Evolutionary conservation across 2,329 filamentous ascomycete species (phyloP), one percentile per base, ranked within the genome.

Genomic region (Aureobasidium uvarum): DNA sequence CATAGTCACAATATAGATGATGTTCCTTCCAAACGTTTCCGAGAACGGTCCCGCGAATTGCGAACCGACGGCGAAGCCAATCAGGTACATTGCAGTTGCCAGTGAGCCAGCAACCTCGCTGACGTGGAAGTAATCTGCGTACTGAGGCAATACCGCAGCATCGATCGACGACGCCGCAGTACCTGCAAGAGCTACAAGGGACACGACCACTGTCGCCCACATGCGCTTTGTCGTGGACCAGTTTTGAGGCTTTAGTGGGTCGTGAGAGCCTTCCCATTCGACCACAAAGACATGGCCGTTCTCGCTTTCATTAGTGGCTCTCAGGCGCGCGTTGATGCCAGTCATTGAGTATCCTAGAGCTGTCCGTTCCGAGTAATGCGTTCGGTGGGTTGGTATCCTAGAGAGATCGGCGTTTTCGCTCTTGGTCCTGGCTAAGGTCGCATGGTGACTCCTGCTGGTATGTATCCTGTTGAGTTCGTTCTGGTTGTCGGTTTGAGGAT

Each of bases 51-150:
- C 76, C 10, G 75, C 73, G 38, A 78, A 72, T 1, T 78, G 69
- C 3, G 77, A 74, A 5, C 77, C 78, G 18, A 73, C 66, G 3
- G 74, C 77, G 41, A 78, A 72, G 1, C 81, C 81, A 36, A 83
- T 75, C 7, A 83, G 39, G 10, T 55, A 64, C 59, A 62, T 52
- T 3, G 59, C 59, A 13, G 64, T 66, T 4, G 56, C 64, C 13
- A 66, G 13, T 10, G 64, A 62, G 13, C 58, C 64, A 2, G 64
- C 56, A 2, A 62, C 58, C 14, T 66, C 56, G 25, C 64, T 66
- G 13, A 66, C 23, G 20, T 45, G 43, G 23, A 59, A 66, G 31
- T 66, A 66, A 7, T 48, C 64, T 33, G 64, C 56, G 28, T 66
- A 66, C 20, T 66, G 64, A 46, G 64, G 64, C 48, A 66, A 28